Evolutionary conservation across 2,329 filamentous ascomycete species (phyloP).

Genomic region (Periconia digitata): DNA sequence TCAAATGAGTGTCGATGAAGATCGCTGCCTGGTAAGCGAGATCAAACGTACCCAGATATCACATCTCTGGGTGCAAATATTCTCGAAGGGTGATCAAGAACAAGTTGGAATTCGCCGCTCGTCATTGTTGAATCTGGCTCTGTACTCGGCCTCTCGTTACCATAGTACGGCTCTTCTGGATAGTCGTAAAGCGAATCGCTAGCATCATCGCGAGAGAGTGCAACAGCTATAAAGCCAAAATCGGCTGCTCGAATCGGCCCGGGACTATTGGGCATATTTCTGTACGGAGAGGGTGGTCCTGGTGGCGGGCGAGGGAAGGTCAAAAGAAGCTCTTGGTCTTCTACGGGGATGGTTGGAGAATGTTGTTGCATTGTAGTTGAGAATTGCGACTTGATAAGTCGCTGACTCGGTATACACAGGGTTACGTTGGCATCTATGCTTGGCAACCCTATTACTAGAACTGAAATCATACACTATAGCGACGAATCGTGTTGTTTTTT

Average conservation of each 20-base stretch:
- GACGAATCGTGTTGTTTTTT: too few relatives aligned
- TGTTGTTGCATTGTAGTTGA: too few relatives aligned
- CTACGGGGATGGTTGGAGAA: neutral
- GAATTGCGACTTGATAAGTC: too few relatives aligned
- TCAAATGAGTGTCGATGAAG: too few relatives aligned
- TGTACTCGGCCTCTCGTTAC: neutral
- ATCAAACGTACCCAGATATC: conserved; percentile 8
- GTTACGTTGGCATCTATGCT: neutral
- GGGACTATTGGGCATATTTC: neutral
- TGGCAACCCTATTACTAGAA: neutral
- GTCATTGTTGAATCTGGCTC: neutral
- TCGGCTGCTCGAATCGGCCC: conserved; percentile 7
- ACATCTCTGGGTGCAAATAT: conserved; percentile 12
- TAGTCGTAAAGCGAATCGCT: conserved; percentile 9
- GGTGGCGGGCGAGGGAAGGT: conserved; percentile 16
- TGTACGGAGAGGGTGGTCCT: neutral
- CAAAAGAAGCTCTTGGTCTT: conserved; percentile 11
- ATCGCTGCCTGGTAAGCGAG: neutral
- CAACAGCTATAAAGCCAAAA: conserved; percentile 16
- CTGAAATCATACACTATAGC: neutral
- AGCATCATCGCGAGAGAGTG: conserved; percentile 3
- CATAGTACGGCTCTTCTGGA: neutral
- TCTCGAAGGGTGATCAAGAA: conserved; percentile 13
- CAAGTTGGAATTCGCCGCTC: conserved; percentile 7
- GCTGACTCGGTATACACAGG: too few relatives aligned